phyloP scores from a whole-genome alignment of 2,329 filamentous ascomycete species.

The Nigrospora osmanthi region DNA sequence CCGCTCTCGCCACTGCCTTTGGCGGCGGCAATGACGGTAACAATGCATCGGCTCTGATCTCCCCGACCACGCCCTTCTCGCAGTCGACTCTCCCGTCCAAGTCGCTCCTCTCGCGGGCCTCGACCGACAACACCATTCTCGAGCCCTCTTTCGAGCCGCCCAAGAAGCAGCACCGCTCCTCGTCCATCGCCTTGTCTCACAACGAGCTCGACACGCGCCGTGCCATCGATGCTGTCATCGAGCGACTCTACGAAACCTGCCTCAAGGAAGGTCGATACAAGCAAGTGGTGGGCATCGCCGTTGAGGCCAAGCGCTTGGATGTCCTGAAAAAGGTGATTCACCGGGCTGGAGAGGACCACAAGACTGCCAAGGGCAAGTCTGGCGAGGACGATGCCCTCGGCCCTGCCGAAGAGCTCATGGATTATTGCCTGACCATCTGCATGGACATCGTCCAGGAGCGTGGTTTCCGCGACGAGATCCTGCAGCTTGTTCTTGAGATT shows the following conservation, averaged over 20 bases:
- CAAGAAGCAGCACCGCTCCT: constrained; percentile 44
- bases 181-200: constrained; percentile 56
- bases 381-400: constrained; percentile 42
- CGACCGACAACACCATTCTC: constrained; percentile 56
- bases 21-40: constrained; percentile 58
- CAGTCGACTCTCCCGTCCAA: constrained; percentile 90
- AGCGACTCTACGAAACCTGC: constrained; percentile 86
- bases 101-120: constrained; percentile 81
- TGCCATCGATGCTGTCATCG: constrained; percentile 75
- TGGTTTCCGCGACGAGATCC: constrained; percentile 72
- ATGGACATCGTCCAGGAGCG: constrained; percentile 97
- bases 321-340: constrained; percentile 82
- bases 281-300: constrained; percentile 93
- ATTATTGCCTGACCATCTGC: constrained; percentile 91
- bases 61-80: constrained; percentile 90
- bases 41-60: constrained; percentile 63
- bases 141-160: constrained; percentile 48
- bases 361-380: constrained; percentile 56
- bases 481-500: constrained; percentile 89
- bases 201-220: constrained; percentile 63
- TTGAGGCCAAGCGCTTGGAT: constrained; percentile 88
- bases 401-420: constrained; percentile 86
- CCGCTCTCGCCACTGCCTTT: constrained; percentile 77
- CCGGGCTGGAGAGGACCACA: constrained; percentile 80
- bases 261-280: constrained; percentile 80